phyloP scores from a whole-genome alignment of 768 basidiomycete species.

The Phanerodontia chrysosporium region DNA sequence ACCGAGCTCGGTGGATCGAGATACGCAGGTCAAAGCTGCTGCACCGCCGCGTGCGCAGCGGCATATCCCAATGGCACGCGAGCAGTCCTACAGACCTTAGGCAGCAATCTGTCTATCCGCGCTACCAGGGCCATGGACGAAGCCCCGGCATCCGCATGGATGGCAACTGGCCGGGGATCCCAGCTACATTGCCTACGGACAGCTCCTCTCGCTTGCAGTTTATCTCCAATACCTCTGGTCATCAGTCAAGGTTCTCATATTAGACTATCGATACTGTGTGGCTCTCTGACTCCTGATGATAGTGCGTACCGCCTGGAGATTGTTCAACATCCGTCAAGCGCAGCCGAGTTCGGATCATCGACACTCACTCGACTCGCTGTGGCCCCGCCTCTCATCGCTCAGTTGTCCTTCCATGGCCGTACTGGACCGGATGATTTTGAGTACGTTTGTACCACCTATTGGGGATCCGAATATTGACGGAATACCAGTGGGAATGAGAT shows the following conservation, averaged over 20 bases:
- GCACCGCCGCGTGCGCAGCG: neutral
- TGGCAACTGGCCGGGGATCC: neutral
- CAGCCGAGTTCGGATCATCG: slow-evolving; percentile 76
- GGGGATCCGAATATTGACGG: slow-evolving; percentile 1
- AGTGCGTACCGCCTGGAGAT: slow-evolving; percentile 75
- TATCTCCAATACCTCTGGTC: neutral
- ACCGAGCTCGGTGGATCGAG: neutral
- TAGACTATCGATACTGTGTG: no score
- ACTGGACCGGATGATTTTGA: slow-evolving; percentile 70
- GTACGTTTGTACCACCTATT: slow-evolving; percentile 46
- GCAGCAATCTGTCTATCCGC: neutral
- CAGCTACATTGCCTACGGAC: neutral
- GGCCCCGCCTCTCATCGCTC: slow-evolving; percentile 80
- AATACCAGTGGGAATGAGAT: slow-evolving; percentile 72
- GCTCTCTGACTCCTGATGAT: neutral
- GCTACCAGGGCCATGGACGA: neutral
- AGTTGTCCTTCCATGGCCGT: slow-evolving; percentile 69
- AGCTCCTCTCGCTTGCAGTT: neutral
- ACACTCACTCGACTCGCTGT: slow-evolving; percentile 78
- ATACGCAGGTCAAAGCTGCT: neutral
- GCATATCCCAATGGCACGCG: slow-evolving; percentile 1
- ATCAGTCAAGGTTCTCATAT: neutral
- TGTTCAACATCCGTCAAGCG: slow-evolving; percentile 77
- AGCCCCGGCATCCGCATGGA: neutral
- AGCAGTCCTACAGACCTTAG: neutral